Base-by-base conservation (phyloP, 2,329 filamentous ascomycete species). In the Escovopsis weberi region DNA sequence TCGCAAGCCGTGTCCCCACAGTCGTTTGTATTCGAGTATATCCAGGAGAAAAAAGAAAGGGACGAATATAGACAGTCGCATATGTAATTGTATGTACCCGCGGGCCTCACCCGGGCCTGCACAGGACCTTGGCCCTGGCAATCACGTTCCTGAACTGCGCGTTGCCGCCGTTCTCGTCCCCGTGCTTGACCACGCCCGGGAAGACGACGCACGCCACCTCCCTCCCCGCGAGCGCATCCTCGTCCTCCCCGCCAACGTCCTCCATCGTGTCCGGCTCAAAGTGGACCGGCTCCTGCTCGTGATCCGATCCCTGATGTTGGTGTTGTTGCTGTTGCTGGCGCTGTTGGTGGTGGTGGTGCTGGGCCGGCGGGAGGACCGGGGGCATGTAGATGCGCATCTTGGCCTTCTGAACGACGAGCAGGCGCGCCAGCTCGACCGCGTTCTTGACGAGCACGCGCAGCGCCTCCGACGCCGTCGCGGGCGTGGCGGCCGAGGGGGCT, bases 201-300 rank as follows among this genome's bases (percentile, higher is more conserved):
- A 80, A 82, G 2, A 73, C 74, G 19, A 80, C 71, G 55, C 77
- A 82, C 44, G 63, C 65, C 33, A 83, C 69, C 42, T 76, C 69
- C 41, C 74, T 63, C 37, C 63, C 62, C 12, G 60, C 56, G 19
- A 77, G 61, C 9, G 59, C 64, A 15, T 75, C 72, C 47, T 79
- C 76, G 45, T 76, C 73, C 50, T 75, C 73, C 12, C 75, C 75
- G 33, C 76, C 72, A 38, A 80, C 66, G 51, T 82, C 77, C 50
- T 82, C 78, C 79, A 83, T 83, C 4, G 61, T 71, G 26, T 65
- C 62, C 2, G 63, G 45, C 51, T 81, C 74, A 52, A 82, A 83
- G 40, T 69, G 55, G 3, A 68, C 63, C 45, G 60, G 62, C 52
- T 77, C 72, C 51, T 76, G 69, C 15, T 15, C 15, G 15, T 15